Evolutionary conservation across 768 basidiomycete species (phyloP).

Genomic region (Flagelloscypha sp.): DNA sequence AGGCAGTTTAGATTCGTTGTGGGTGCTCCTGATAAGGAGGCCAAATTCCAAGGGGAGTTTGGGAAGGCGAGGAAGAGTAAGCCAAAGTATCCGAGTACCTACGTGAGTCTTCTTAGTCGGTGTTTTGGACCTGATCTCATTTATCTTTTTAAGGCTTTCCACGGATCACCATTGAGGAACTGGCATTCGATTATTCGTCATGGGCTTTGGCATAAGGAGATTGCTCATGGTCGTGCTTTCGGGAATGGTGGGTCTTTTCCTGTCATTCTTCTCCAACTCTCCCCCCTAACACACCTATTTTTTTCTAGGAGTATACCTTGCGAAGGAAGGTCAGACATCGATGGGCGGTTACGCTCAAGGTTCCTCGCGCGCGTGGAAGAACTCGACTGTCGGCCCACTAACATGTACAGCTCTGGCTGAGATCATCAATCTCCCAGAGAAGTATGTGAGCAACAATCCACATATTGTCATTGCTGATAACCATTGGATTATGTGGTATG

Average conservation of each 20-base stretch:
- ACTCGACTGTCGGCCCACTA: conserved; percentile 37
- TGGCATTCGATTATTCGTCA: conserved; percentile 74
- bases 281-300: conserved; percentile 3
- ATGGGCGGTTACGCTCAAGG: conserved; percentile 33
- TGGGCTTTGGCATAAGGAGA: conserved; percentile 54
- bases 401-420: conserved; percentile 56
- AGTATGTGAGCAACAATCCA: conserved; percentile 45
- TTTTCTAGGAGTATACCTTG: conserved; percentile 54
- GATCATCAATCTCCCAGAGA: conserved; percentile 49
- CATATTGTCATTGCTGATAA: conserved; percentile 57
- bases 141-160: conserved; percentile 46
- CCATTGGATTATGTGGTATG: conserved; percentile 65
- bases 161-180: conserved; percentile 55
- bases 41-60: conserved; percentile 46
- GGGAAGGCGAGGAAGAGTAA: conserved; percentile 27
- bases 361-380: conserved; percentile 35
- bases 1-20: conserved; percentile 65
- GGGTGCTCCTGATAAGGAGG: conserved; percentile 65
- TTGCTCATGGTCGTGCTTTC: conserved; percentile 51
- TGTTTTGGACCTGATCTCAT: neutral
- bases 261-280: neutral
- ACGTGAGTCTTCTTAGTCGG: neutral
- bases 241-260: conserved; percentile 42
- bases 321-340: conserved; percentile 46
- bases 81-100: no score